These are phyloP conservation scores for Samsoniella hepiali DNA, from an alignment of 2,329 filamentous ascomycete species.

Conservation along the genomic window DNA sequence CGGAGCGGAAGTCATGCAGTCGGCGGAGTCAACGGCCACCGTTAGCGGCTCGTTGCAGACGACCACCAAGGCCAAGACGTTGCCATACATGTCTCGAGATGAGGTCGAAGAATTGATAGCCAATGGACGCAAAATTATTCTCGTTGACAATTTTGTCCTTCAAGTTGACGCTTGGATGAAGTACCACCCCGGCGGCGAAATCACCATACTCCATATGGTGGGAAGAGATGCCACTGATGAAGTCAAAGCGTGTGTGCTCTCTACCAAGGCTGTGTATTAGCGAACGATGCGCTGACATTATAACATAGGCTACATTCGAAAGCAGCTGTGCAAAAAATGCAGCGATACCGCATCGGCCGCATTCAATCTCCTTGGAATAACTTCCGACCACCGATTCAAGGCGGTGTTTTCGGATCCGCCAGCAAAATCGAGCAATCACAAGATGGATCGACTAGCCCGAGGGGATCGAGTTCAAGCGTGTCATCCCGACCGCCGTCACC, in stretches of 20 bases:
- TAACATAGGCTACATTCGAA: conserved; percentile 71
- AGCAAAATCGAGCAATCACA: conserved; percentile 28
- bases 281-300: conserved; percentile 19
- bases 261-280: neutral
- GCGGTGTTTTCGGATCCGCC: conserved; percentile 66
- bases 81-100: conserved; percentile 12
- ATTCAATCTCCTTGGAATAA: conserved; percentile 82
- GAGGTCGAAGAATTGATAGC: conserved; percentile 75
- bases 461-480: conserved; percentile 39
- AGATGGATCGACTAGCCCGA: conserved; percentile 20
- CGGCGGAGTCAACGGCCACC: neutral
- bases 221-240: conserved; percentile 93
- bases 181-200: conserved; percentile 89
- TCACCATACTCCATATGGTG: conserved; percentile 89
- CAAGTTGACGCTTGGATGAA: conserved; percentile 86
- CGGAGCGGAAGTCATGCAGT: conserved; percentile 3
- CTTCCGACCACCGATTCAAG: conserved; percentile 88
- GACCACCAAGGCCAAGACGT: neutral
- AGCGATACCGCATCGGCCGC: conserved; percentile 76
- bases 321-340: conserved; percentile 73
- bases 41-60: neutral
- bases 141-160: conserved; percentile 76
- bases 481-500: conserved; percentile 52
- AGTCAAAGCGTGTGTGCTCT: conserved; percentile 70
- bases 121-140: conserved; percentile 73